phyloP scores from a whole-genome alignment of 2,329 filamentous ascomycete species.

The Epichloe amarillans region DNA sequence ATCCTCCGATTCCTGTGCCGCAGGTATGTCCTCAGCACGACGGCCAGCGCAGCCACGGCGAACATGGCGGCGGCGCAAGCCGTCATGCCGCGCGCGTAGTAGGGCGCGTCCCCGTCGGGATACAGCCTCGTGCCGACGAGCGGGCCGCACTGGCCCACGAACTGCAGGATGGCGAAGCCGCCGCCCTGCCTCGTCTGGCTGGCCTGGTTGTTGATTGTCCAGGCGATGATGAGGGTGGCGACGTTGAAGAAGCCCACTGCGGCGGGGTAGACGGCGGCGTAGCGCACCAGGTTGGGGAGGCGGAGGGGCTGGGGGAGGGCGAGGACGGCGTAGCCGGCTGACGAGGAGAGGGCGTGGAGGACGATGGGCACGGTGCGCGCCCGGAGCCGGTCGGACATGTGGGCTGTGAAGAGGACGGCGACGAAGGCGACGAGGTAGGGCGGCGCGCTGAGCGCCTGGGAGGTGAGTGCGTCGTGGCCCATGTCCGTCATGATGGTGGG shows the following conservation, averaged over 20 bases:
- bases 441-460: slow-evolving; percentile 69
- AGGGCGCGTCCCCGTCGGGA: slow-evolving; percentile 45
- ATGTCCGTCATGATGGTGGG: slow-evolving; percentile 67
- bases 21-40: slow-evolving; percentile 40
- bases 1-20: slow-evolving; percentile 34
- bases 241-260: slow-evolving; percentile 71
- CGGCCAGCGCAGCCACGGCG: slow-evolving; percentile 42
- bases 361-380: slow-evolving; percentile 55
- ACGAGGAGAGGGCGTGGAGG: slow-evolving; percentile 53
- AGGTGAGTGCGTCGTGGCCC: slow-evolving; percentile 53
- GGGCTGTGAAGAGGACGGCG: slow-evolving; percentile 57
- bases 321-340: slow-evolving; percentile 45
- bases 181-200: slow-evolving; percentile 56
- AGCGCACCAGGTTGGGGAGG: slow-evolving; percentile 41
- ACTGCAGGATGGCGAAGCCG: slow-evolving; percentile 67
- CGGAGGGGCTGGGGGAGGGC: slow-evolving; percentile 38
- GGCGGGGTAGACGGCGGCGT: slow-evolving; percentile 67
- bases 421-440: slow-evolving; percentile 69
- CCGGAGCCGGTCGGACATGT: slow-evolving; percentile 53
- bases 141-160: slow-evolving; percentile 70
- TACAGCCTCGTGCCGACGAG: slow-evolving; percentile 55
- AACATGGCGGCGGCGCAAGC: slow-evolving; percentile 51
- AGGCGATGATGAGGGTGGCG: slow-evolving; percentile 73
- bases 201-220: slow-evolving; percentile 77
- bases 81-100: slow-evolving; percentile 49